Percentiles rank a stretch among this genome's conserved stretches.
Conservation (phyloP, 2,329 filamentous ascomycete genomes). For the Sphaerulina populicola region DNA sequence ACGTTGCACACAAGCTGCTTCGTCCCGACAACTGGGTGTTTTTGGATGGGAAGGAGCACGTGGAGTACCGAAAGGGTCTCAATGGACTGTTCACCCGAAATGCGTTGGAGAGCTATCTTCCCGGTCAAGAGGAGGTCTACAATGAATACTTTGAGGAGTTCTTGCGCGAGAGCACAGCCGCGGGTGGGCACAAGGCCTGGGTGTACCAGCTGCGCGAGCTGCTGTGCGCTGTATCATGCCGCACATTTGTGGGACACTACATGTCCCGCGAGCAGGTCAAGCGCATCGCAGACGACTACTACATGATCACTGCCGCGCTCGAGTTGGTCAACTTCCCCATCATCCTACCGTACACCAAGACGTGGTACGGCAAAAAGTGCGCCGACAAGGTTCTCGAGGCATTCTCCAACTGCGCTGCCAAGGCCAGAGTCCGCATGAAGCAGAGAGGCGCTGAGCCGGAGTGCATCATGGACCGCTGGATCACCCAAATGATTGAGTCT, state of each 20-base stretch:
- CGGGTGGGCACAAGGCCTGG: constrained; percentile 71
- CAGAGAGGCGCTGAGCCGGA: constrained; percentile 75
- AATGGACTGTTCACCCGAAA: constrained; percentile 90
- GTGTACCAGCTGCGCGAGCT: constrained; percentile 90
- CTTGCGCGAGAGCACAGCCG: constrained; percentile 59
- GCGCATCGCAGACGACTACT: constrained; percentile 94
- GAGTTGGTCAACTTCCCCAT: constrained; percentile 98
- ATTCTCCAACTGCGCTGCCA: constrained; percentile 84
- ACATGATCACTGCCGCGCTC: constrained; percentile 86
- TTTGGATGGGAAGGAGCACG: constrained; percentile 85
- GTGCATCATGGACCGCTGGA: constrained; percentile 95
- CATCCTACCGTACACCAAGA: constrained; percentile 89
- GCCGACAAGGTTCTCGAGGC: constrained; percentile 84
- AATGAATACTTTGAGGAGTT: constrained; percentile 76
- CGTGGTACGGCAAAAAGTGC: constrained; percentile 95
- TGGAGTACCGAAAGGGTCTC: constrained; percentile 94
- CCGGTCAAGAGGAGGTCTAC: constrained; percentile 87
- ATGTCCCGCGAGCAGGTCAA: constrained; percentile 83
- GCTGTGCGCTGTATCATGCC: constrained; percentile 89
- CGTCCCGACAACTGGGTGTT: constrained; percentile 94
- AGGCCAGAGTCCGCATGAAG: constrained; percentile 72
- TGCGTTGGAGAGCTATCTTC: constrained; percentile 79
- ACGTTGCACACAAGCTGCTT: constrained; percentile 86
- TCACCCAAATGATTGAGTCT: constrained; percentile 79
- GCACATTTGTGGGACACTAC: constrained; percentile 96